Base-by-base conservation (phyloP, 306 rosid species). In the Sesbania bispinosa region DNA sequence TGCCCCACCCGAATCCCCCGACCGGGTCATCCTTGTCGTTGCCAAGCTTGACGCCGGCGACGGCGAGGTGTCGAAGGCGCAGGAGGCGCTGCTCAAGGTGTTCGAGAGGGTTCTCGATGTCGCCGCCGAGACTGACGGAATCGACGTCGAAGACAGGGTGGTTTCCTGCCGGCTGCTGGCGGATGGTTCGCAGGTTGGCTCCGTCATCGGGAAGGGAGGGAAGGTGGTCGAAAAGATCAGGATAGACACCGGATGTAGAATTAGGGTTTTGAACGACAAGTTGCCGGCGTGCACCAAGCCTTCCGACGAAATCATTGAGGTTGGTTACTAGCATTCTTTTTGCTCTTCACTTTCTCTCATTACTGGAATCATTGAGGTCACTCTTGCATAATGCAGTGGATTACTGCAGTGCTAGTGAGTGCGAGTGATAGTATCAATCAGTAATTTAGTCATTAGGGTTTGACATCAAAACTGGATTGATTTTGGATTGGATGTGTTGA, bases 151-250 rank as follows among this genome's bases (percentile, higher is more conserved):
- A 2, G 77, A 83, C 29, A 81, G 88, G 2, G 88, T 91, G 3
- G 97, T 91, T 8, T 94, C 90, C 7, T 91, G 97, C 76, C 74
- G 99, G 62, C 41, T 94, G 29, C 66, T 94, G 62, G 96, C 81
- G 1, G 88, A 80, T 4, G 39, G 67, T 4, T 51, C 84, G 7
- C 96, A 87, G 84, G 83, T 83, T 4, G 91, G 99, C 19, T 81
- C 91, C 1, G 93, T 94, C 15, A 91, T 94, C 0, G 99, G 99
- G 5, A 94, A 87, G 74, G 99, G 96, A 4, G 99, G 99, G 72
- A 89, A 83, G 79, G 89, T 90, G 2, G 97, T 94, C 21, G 92
- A 87, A 85, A 94, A 83, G 86, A 94, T 94, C 19, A 86, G 96
- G 85, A 71, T 67, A 70, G 96, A 91, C 24, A 87, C 88, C 21